Evolutionary conservation across 1,284 basidiomycete species (phyloP), one percentile per base, ranked within the genome.

Genomic region (Apiotrichum brassicae): DNA sequence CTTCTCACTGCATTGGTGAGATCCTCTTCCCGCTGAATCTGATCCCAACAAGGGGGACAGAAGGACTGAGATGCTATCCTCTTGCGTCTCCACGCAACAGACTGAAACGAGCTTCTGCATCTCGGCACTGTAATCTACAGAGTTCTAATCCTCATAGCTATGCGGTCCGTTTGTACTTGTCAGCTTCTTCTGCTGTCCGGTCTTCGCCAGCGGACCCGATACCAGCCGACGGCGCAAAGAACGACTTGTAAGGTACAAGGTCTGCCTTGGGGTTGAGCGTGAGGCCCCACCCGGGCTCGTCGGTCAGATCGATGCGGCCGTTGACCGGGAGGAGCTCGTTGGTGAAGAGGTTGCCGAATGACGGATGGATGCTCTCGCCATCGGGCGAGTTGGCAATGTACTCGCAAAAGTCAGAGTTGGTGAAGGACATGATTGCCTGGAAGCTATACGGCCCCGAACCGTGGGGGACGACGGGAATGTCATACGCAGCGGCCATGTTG

Each of bases 401-500:
- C 66, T 75, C 70, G 59, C 70, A 70, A 54, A 69, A 70, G 46
- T 66, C 60, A 32, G 62, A 61, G 60, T 69, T 72, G 46, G 64
- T 56, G 57, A 68, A 65, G 4, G 58, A 57, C 65, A 71, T 70
- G 61, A 72, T 69, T 24, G 70, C 68, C 39, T 71, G 70, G 68
- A 71, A 71, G 13, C 66, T 68, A 59, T 71, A 71, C 19, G 70
- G 68, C 3, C 71, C 77, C 3, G 72, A 75, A 32, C 77, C 78
- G 57, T 80, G 78, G 12, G 78, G 78, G 3, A 79, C 76, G 40
- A 80, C 76, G 35, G 76, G 77, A 37, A 80, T 77, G 57, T 79
- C 78, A 48, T 70, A 72, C 0, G 72, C 68, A 4, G 65, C 64
- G 2, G 66, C 65, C 66, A 64, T 65, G 45, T 61, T 64, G 48